A percentile compares a stretch with the other conserved stretches of the same genome.
phyloP scores from a whole-genome alignment of 805 yeast species.

The Diddensiella santjacobensis region DNA sequence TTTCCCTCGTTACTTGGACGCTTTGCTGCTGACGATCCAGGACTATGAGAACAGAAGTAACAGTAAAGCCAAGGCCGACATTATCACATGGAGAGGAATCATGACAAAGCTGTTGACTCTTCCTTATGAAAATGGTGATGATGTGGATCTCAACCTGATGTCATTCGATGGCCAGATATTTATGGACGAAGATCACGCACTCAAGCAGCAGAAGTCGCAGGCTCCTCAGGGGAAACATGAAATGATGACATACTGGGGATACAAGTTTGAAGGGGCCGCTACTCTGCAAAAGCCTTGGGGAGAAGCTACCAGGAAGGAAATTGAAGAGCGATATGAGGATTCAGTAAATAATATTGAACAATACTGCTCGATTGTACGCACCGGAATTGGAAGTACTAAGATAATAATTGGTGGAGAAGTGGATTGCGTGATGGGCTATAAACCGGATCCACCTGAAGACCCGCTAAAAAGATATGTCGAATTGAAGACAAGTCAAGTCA shows the following conservation, averaged over 20 bases:
- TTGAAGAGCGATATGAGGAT: conserved; percentile 61
- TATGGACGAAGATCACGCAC: conserved; percentile 37
- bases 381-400: conserved; percentile 74
- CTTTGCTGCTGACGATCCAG: conserved; percentile 53
- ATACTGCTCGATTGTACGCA: conserved; percentile 71
- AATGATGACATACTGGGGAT: conserved; percentile 44
- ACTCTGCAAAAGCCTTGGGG: conserved; percentile 78
- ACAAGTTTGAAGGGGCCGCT: conserved; percentile 78
- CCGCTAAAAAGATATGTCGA: conserved; percentile 76
- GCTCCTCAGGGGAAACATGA: conserved; percentile 24
- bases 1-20: conserved; percentile 46
- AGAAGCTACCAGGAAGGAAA: conserved; percentile 55
- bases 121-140: conserved; percentile 56
- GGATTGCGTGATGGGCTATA: conserved; percentile 83
- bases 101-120: conserved; percentile 69
- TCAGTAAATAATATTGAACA: conserved; percentile 71
- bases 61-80: conserved; percentile 53
- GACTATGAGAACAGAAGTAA: conserved; percentile 49
- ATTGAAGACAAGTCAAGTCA: conserved; percentile 64
- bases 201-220: conserved; percentile 22
- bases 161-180: conserved; percentile 58
- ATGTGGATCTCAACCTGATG: conserved; percentile 57
- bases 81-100: conserved; percentile 81
- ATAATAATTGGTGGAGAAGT: conserved; percentile 84
- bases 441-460: conserved; percentile 41